A percentile compares a stretch with the other conserved stretches of the same genome.
Evolutionary conservation across 164 flowering plant genomes (phyloP).

Genomic region (Litsea cubeba): DNA sequence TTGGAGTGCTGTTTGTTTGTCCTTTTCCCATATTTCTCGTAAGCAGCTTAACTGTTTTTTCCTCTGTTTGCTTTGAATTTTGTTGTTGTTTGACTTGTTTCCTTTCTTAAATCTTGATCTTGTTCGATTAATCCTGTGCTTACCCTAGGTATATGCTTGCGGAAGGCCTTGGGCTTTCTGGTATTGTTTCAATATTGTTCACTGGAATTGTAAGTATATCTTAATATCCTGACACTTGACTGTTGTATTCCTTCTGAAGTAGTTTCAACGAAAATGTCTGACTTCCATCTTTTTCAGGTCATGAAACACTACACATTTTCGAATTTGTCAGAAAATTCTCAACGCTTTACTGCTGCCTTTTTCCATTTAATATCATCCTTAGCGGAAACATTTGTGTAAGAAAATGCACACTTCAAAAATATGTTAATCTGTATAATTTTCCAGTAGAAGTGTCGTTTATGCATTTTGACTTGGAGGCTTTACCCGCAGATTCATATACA

Average conservation of each 20-base stretch:
- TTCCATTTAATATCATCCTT: slow-evolving; percentile 96
- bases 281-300: slow-evolving; percentile 45
- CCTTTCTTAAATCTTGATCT: neutral
- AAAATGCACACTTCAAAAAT: neutral
- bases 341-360: slow-evolving; percentile 87
- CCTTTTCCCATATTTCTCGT: slow-evolving; percentile 99
- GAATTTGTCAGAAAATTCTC: slow-evolving; percentile 88
- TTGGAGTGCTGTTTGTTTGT: slow-evolving; percentile 98
- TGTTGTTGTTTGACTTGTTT: slow-evolving; percentile 1
- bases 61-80: slow-evolving; percentile 2
- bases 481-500: slow-evolving; percentile 84
- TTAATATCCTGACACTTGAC: slow-evolving; percentile 2
- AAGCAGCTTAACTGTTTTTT: slow-evolving; percentile 27
- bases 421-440: slow-evolving; percentile 1
- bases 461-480: slow-evolving; percentile 14
- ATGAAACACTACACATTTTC: slow-evolving; percentile 96
- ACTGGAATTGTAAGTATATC: slow-evolving; percentile 88
- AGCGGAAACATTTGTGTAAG: slow-evolving; percentile 98
- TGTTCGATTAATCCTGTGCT: slow-evolving; percentile 7
- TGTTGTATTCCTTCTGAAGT: neutral
- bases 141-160: slow-evolving; percentile 89
- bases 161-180: slow-evolving; percentile 98
- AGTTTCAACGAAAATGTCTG: neutral
- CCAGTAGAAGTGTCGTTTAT: neutral
- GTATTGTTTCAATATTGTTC: slow-evolving; percentile 97